Evolutionary conservation across 768 basidiomycete genomes (phyloP).

Genomic region (Mycena vitilis): DNA sequence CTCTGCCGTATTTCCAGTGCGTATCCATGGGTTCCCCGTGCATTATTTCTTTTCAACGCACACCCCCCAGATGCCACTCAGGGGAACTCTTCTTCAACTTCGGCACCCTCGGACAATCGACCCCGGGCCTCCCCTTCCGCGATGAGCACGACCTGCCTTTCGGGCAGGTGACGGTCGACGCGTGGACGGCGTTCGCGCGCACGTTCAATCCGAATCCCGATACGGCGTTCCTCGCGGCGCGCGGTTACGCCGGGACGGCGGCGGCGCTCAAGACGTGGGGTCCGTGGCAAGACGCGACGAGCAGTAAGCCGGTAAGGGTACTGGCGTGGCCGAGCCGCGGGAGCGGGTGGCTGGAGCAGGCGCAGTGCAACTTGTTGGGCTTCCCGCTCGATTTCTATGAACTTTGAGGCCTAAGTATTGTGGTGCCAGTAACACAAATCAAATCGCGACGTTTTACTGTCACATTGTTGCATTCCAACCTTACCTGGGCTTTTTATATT

Average conservation of each 20-base stretch:
- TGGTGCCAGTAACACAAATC: no score
- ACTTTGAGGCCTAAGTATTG: conserved; percentile 1
- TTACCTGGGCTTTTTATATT: no score
- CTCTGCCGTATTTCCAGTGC: conserved; percentile 60
- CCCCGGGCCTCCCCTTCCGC: conserved; percentile 50
- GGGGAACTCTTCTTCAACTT: conserved; percentile 47
- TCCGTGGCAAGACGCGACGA: conserved; percentile 49
- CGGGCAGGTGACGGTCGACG: conserved; percentile 56
- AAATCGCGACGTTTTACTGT: no score
- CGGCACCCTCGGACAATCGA: conserved; percentile 51
- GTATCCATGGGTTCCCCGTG: no score
- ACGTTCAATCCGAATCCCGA: conserved; percentile 61
- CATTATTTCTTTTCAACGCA: no score
- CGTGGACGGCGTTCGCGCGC: conserved; percentile 61
- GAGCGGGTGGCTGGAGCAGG: conserved; percentile 47
- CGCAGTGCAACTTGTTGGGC: conserved; percentile 54
- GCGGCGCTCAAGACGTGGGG: conserved; percentile 43
- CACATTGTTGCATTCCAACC: no score
- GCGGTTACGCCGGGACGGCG: conserved; percentile 54
- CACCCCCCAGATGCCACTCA: conserved; percentile 47
- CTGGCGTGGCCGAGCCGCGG: conserved; percentile 49
- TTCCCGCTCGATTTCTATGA: conserved; percentile 40
- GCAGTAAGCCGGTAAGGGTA: conserved; percentile 45
- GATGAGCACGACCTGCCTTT: conserved; percentile 59
- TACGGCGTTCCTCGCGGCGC: conserved; percentile 51